A percentile compares a stretch with the other conserved stretches of the same genome.
phyloP scores from a whole-genome alignment of 495 filamentous ascomycete genomes.

The Geoglossum glabrum region DNA sequence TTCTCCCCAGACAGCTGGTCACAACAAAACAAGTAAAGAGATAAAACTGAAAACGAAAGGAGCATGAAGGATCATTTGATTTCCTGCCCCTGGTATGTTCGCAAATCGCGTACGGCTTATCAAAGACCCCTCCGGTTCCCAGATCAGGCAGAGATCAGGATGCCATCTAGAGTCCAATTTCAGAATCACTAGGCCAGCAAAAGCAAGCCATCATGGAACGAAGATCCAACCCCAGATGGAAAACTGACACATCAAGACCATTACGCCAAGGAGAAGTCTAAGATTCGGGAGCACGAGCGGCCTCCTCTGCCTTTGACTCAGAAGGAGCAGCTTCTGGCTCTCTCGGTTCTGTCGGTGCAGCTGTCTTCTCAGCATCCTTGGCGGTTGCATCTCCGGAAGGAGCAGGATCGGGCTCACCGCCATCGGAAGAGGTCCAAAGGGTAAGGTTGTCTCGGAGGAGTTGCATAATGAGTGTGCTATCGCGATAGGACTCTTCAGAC shows the following conservation, averaged over 20 bases:
- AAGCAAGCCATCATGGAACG: not conserved
- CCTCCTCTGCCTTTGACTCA: conserved; percentile 24
- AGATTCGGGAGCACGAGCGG: conserved; percentile 13
- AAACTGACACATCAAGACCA: conserved; percentile 1
- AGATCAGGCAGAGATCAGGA: not conserved
- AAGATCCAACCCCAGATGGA: not conserved
- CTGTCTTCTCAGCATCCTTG: conserved; percentile 44
- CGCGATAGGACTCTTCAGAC: conserved; percentile 97
- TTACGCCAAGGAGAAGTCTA: conserved; percentile 2
- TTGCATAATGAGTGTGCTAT: conserved; percentile 99
- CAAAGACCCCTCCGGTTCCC: not conserved
- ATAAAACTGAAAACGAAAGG: not conserved
- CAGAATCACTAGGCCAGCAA: not conserved
- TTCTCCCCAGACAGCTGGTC: not conserved
- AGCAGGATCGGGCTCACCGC: conserved; percentile 55
- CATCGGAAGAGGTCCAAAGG: conserved; percentile 96
- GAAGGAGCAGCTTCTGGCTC: conserved; percentile 22
- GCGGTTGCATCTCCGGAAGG: conserved; percentile 21
- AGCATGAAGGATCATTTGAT: not conserved
- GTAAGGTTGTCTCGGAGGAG: conserved; percentile 97
- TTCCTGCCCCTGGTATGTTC: not conserved
- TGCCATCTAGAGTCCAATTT: conserved; percentile 1
- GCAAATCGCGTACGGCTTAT: not conserved
- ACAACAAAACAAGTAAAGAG: not conserved
- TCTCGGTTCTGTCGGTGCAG: conserved; percentile 35